Evolutionary conservation across 305 asterid species (phyloP).

Genomic region (Fraxinus dipetala): DNA sequence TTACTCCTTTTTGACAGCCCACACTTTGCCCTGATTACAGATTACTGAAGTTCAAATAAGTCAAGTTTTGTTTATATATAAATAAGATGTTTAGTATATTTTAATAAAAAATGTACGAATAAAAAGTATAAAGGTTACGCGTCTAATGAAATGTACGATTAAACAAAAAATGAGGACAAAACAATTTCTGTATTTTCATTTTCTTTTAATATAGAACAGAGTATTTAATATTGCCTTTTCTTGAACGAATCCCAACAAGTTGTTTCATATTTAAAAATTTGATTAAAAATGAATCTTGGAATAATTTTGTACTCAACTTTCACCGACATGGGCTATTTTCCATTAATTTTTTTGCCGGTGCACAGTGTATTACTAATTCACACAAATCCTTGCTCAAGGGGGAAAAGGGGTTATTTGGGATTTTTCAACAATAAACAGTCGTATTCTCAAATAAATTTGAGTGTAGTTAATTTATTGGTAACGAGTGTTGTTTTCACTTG

Average conservation of each 20-base stretch:
- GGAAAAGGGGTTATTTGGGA: not conserved
- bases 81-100: no score
- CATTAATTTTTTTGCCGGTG: not conserved
- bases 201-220: not conserved
- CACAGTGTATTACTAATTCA: not conserved
- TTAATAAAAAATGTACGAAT: no score
- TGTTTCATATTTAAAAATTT: not conserved
- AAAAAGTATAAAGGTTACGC: no score
- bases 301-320: not conserved
- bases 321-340: not conserved
- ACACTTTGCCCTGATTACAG: not conserved
- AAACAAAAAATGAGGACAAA: not conserved
- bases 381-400: not conserved
- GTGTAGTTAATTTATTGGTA: not conserved
- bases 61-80: no score
- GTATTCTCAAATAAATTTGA: not conserved
- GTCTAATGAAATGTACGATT: no score
- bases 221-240: not conserved
- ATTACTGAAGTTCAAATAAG: no score
- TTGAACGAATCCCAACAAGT: not conserved
- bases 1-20: not conserved
- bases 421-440: not conserved
- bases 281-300: not conserved
- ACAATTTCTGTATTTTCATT: not conserved
- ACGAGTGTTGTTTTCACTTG: not conserved